phyloP scores from a whole-genome alignment of 1,139 yeast species.

The Nakaseomyces delphensis region DNA sequence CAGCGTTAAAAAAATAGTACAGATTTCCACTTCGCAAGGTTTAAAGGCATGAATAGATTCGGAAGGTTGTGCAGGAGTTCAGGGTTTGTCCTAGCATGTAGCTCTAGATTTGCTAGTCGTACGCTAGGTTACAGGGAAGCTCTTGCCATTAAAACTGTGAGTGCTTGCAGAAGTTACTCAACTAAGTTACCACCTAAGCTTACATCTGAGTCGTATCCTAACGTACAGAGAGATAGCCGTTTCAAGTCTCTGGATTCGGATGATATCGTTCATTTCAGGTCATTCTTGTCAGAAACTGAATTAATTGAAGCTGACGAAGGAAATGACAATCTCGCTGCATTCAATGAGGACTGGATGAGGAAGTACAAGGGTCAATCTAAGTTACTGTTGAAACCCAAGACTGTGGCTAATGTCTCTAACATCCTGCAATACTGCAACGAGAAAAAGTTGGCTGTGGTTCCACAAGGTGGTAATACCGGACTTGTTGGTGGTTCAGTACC shows the following conservation, averaged over 20 bases:
- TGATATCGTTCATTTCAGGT: slow-evolving; percentile 56
- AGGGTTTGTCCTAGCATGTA: neutral
- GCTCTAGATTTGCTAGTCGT: neutral
- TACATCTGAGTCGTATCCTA: slow-evolving; percentile 57
- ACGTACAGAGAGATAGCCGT: slow-evolving; percentile 40
- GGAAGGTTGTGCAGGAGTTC: neutral
- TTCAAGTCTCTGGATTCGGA: slow-evolving; percentile 41
- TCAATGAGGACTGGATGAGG: slow-evolving; percentile 94
- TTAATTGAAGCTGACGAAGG: slow-evolving; percentile 42
- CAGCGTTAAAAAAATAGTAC: no score
- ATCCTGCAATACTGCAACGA: slow-evolving; percentile 79
- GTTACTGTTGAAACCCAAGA: slow-evolving; percentile 76
- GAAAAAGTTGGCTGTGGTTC: slow-evolving; percentile 73
- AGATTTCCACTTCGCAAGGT: no score
- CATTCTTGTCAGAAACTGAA: slow-evolving; percentile 44
- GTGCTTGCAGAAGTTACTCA: slow-evolving; percentile 2
- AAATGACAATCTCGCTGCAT: slow-evolving; percentile 42
- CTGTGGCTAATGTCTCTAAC: slow-evolving; percentile 66
- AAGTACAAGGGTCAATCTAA: slow-evolving; percentile 84
- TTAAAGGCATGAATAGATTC: neutral
- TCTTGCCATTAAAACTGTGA: neutral
- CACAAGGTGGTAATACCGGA: slow-evolving; percentile 97
- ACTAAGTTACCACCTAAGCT: slow-evolving; percentile 19
- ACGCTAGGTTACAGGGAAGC: neutral
- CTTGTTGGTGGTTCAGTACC: slow-evolving; percentile 94